These are phyloP conservation scores for Ustilago hordei DNA, from an alignment of 1,284 basidiomycete species.

Conservation along the genomic window DNA sequence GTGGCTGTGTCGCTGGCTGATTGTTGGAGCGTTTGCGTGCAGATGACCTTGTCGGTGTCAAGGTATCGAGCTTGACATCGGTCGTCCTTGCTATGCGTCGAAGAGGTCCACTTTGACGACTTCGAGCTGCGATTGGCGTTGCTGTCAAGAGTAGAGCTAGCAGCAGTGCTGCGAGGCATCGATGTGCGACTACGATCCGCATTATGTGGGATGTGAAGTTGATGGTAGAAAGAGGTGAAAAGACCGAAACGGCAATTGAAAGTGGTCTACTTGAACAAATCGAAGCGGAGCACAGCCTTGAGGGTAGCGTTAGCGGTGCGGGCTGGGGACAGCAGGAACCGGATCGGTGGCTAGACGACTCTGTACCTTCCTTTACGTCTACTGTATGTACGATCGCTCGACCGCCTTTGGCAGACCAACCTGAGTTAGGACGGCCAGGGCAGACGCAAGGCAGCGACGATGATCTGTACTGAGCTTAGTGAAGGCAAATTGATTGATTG, in stretches of 20 bases:
- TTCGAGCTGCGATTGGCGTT: conserved; percentile 26
- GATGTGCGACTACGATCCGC: conserved; percentile 17
- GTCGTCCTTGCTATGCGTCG: conserved; percentile 40
- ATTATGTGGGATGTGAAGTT: conserved; percentile 6
- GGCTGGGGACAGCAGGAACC: too few relatives aligned
- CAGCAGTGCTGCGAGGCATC: conserved; percentile 34
- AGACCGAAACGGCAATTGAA: too few relatives aligned
- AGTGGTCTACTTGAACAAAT: not conserved
- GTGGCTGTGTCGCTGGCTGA: conserved; percentile 10
- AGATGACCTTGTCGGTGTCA: conserved; percentile 11
- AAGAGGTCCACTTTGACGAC: conserved; percentile 34
- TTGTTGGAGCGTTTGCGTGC: conserved; percentile 18
- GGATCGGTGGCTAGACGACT: not conserved
- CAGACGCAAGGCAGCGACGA: not conserved
- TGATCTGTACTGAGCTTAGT: not conserved
- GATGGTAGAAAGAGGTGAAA: not conserved
- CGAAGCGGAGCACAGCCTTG: not conserved
- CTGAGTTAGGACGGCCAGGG: too few relatives aligned
- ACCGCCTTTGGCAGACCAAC: too few relatives aligned
- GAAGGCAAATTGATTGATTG: not conserved
- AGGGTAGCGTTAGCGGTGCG: too few relatives aligned
- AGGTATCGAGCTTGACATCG: conserved; percentile 24
- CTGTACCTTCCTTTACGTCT: conserved; percentile 1
- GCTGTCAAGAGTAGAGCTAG: conserved; percentile 22
- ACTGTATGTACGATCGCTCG: not conserved